These are phyloP conservation scores for Kurtzmaniella natalensis DNA, from an alignment of 1,139 yeast species.

Conservation along the genomic window DNA sequence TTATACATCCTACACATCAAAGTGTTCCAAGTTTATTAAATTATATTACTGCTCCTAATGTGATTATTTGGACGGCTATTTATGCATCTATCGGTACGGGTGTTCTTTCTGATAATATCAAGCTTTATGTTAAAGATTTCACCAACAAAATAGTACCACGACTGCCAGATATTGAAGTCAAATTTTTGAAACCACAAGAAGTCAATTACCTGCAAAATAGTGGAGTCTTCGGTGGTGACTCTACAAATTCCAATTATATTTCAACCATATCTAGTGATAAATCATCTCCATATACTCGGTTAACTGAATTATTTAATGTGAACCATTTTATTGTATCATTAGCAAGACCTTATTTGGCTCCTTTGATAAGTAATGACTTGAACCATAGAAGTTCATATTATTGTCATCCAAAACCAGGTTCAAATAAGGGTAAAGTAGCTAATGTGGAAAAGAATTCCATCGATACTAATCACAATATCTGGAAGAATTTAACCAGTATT, in stretches of 20 bases:
- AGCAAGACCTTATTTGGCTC: slow-evolving; percentile 92
- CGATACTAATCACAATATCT: slow-evolving; percentile 28
- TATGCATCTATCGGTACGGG: slow-evolving; percentile 72
- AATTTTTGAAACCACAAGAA: slow-evolving; percentile 43
- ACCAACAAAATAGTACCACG: slow-evolving; percentile 51
- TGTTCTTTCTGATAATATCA: slow-evolving; percentile 55
- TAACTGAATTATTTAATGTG: slow-evolving; percentile 89
- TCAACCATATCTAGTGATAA: slow-evolving; percentile 13
- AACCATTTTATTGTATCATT: slow-evolving; percentile 86
- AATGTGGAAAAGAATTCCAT: slow-evolving; percentile 23
- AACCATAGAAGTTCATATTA: slow-evolving; percentile 48
- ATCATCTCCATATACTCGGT: slow-evolving; percentile 73
- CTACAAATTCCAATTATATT: slow-evolving; percentile 13
- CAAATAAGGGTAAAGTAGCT: slow-evolving; percentile 5
- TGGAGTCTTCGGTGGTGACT: too few relatives aligned
- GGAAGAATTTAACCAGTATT: slow-evolving; percentile 33
- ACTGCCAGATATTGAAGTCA: slow-evolving; percentile 29
- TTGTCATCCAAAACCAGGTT: not conserved
- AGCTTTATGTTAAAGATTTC: slow-evolving; percentile 66
- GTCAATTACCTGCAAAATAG: slow-evolving; percentile 37
- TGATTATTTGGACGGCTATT: slow-evolving; percentile 82
- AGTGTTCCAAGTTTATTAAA: slow-evolving; percentile 75
- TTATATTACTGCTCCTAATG: slow-evolving; percentile 92
- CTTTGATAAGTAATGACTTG: slow-evolving; percentile 76
- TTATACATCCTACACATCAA: slow-evolving; percentile 79